Evolutionary conservation across 2,329 filamentous ascomycete genomes (phyloP), one percentile per base, ranked within the genome.

Genomic region (Beauveria sp.): DNA sequence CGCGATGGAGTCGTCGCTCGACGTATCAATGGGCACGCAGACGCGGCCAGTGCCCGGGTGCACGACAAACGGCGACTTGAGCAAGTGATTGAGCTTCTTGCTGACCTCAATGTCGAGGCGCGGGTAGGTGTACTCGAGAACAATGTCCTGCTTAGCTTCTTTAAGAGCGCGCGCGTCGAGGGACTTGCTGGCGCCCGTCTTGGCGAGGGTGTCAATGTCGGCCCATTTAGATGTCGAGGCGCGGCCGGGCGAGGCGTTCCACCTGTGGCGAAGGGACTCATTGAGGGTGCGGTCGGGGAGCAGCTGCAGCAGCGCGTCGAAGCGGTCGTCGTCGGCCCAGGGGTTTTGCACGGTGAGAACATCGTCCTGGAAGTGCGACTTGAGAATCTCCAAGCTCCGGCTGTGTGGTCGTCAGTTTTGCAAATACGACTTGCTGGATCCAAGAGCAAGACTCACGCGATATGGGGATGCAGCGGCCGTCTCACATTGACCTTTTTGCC

Each of bases 71-170:
- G 94, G 94, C 64, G 88, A 92, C 73, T 99, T 99, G 67, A 99
- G 86, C 81, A 99, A 85, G 82, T 99, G 94, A 77, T 97, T 97
- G 61, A 96, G 85, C 73, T 97, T 96, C 80, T 97, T 97, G 71
- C 90, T 94, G 71, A 99, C 94, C 74, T 96, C 92, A 64, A 94
- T 92, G 79, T 99, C 94, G 59, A 99, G 89, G 44, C 94, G 88
- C 3, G 94, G 94, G 74, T 99, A 99, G 7, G 94, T 97, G 76
- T 99, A 97, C 76, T 99, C 94, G 34, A 99, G 84, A 3, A 97
- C 87, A 64, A 99, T 90, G 71, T 97, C 94, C 73, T 97, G 92
- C 76, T 97, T 97, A 24, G 92, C 91, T 69, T 97, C 91, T 9
- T 89, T 82, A 14, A 99, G 81, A 2, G 87, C 85, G 64, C 82